These are phyloP conservation scores for Hexamita inflata DNA, from an alignment of 208 protist genomes.

Conservation along the genomic window DNA sequence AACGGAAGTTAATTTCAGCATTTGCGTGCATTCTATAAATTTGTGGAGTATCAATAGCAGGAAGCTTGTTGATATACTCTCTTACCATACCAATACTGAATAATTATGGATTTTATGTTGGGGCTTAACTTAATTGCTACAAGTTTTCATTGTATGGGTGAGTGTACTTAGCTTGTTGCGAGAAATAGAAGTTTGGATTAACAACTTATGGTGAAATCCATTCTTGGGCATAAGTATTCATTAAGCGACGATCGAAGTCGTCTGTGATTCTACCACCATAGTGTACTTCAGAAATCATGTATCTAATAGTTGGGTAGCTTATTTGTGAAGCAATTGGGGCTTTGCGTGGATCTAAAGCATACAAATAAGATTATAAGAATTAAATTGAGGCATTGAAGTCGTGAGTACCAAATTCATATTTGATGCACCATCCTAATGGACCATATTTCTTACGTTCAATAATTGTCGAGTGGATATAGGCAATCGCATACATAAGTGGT, in stretches of 20 bases:
- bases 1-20: slow-evolving; percentile 59
- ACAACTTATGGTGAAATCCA: slow-evolving; percentile 69
- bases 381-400: slow-evolving; percentile 68
- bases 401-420: slow-evolving; percentile 92
- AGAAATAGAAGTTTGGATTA: slow-evolving; percentile 59
- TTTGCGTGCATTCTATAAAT: slow-evolving; percentile 88
- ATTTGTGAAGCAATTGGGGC: slow-evolving; percentile 45
- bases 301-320: slow-evolving; percentile 60
- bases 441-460: slow-evolving; percentile 90
- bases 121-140: too few species aligned
- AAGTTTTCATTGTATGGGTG: too few species aligned
- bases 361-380: slow-evolving; percentile 90
- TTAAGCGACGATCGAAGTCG: slow-evolving; percentile 80
- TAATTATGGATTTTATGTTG: slow-evolving; percentile 38
- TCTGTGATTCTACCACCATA: slow-evolving; percentile 94
- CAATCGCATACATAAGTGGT: slow-evolving; percentile 78
- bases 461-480: slow-evolving; percentile 83
- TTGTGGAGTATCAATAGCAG: slow-evolving; percentile 76
- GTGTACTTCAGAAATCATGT: slow-evolving; percentile 93
- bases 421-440: slow-evolving; percentile 87
- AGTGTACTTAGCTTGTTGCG: too few species aligned
- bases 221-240: slow-evolving; percentile 83
- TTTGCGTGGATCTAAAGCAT: slow-evolving; percentile 61
- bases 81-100: slow-evolving; percentile 33
- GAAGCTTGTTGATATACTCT: slow-evolving; percentile 55